phyloP scores from a whole-genome alignment of 2,329 filamentous ascomycete genomes.

The Talaromyces piceae region DNA sequence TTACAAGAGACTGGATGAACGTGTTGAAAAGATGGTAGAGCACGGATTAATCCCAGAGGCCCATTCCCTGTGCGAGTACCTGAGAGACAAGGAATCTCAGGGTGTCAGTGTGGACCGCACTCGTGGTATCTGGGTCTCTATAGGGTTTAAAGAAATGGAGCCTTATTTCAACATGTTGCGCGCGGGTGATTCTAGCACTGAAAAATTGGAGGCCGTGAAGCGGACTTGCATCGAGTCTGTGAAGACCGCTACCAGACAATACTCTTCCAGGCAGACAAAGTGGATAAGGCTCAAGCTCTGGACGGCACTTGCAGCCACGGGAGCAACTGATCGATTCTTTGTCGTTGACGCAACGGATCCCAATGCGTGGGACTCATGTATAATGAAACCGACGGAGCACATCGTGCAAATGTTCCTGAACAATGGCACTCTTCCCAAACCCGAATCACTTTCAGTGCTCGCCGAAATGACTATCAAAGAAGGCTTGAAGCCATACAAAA shows the following conservation, averaged over 20 bases:
- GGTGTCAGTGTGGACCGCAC: conserved; percentile 60
- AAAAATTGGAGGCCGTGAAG: conserved; percentile 50
- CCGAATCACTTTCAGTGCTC: conserved; percentile 50
- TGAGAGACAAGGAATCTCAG: conserved; percentile 35
- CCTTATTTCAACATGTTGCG: conserved; percentile 54
- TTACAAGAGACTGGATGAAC: conserved; percentile 61
- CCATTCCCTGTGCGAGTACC: conserved; percentile 43
- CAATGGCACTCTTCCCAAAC: conserved; percentile 46
- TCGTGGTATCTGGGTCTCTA: conserved; percentile 90
- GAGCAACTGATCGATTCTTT: conserved; percentile 55
- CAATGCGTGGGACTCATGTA: conserved; percentile 52
- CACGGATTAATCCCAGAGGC: conserved; percentile 59
- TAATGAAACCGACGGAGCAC: conserved; percentile 56
- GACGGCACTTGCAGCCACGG: conserved; percentile 54
- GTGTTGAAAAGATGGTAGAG: conserved; percentile 78
- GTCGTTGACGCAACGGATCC: conserved; percentile 73
- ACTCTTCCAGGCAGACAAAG: conserved; percentile 72
- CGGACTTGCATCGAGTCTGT: conserved; percentile 61
- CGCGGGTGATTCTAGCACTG: conserved; percentile 16
- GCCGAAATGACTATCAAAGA: conserved; percentile 52
- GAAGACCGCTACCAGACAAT: conserved; percentile 77
- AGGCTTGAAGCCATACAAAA: conserved; percentile 42
- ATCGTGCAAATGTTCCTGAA: conserved; percentile 59
- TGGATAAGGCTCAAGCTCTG: conserved; percentile 85
- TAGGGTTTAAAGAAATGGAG: conserved; percentile 88